phyloP scores from a whole-genome alignment of 768 basidiomycete species.

The Mycena belliarum region DNA sequence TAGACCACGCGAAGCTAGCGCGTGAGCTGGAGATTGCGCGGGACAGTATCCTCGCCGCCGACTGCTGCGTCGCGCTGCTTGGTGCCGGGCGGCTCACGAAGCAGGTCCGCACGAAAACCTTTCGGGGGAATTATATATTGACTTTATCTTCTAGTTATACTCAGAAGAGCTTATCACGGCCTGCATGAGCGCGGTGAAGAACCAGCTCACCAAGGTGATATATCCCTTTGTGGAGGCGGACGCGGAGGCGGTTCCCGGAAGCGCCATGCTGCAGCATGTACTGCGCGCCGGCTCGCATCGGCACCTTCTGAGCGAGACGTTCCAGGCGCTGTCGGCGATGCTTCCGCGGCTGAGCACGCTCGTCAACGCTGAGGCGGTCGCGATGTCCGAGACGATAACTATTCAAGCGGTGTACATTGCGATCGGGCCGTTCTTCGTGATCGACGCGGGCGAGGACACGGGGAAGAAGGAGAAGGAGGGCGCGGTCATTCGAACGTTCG shows the following conservation, averaged over 20 bases:
- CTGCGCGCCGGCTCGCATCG: constrained; percentile 50
- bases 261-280: constrained; percentile 52
- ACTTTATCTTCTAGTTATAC: constrained; percentile 62
- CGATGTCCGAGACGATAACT: constrained; percentile 89
- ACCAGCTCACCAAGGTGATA: constrained; percentile 74
- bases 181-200: constrained; percentile 77
- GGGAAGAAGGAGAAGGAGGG: constrained; percentile 59
- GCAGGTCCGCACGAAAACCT: constrained; percentile 80
- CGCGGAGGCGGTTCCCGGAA: constrained; percentile 38
- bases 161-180: constrained; percentile 90
- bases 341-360: constrained; percentile 77
- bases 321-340: constrained; percentile 69
- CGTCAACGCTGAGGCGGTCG: constrained; percentile 66
- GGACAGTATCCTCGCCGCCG: constrained; percentile 80
- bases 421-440: constrained; percentile 92
- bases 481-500: constrained; percentile 65
- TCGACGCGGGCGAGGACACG: constrained; percentile 57
- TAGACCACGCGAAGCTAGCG: constrained; percentile 51
- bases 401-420: constrained; percentile 92
- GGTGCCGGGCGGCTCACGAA: constrained; percentile 81
- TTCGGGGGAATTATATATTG: not conserved
- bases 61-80: constrained; percentile 78
- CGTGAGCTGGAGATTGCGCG: constrained; percentile 58
- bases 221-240: constrained; percentile 86
- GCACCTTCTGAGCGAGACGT: constrained; percentile 62